phyloP scores from a whole-genome alignment of 2,329 filamentous ascomycete species.

The Xylaria sp. region DNA sequence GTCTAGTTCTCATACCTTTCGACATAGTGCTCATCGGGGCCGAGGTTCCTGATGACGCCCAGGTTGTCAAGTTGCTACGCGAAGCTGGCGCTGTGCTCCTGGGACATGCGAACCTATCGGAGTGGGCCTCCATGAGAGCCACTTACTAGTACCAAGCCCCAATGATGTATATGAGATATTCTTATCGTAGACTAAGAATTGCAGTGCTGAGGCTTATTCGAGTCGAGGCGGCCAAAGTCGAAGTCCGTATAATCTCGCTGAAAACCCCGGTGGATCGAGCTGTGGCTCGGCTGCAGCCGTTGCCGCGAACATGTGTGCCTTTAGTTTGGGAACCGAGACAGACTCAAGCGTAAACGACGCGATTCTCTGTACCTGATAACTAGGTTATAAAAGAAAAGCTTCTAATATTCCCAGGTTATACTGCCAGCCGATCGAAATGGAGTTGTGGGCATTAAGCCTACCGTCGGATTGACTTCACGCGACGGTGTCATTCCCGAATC shows the following conservation, averaged over 20 bases:
- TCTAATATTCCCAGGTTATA: slow-evolving; percentile 58
- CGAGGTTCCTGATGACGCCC: slow-evolving; percentile 73
- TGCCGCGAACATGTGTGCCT: slow-evolving; percentile 68
- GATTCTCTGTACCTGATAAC: background rate
- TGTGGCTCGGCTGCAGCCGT: slow-evolving; percentile 74
- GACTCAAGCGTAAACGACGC: slow-evolving; percentile 63
- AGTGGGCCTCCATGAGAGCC: slow-evolving; percentile 79
- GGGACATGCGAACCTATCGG: slow-evolving; percentile 75
- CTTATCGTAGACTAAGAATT: background rate
- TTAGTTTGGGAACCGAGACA: slow-evolving; percentile 78
- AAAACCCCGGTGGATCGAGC: slow-evolving; percentile 75
- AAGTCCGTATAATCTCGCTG: slow-evolving; percentile 74
- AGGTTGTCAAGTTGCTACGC: slow-evolving; percentile 71
- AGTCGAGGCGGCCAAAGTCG: slow-evolving; percentile 71
- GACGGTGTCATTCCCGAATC: slow-evolving; percentile 69
- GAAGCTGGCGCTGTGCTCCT: slow-evolving; percentile 64
- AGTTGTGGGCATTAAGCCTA: slow-evolving; percentile 79
- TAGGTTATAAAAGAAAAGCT: background rate
- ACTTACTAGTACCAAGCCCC: slow-evolving; percentile 60
- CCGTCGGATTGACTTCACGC: slow-evolving; percentile 74
- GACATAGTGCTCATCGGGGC: slow-evolving; percentile 73
- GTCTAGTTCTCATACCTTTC: background rate
- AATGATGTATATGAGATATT: background rate
- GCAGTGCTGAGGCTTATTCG: slow-evolving; percentile 70
- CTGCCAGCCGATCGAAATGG: slow-evolving; percentile 75